These are phyloP conservation scores for Chaetomium olivaceum DNA, from an alignment of 2,329 filamentous ascomycete species.

Conservation along the genomic window DNA sequence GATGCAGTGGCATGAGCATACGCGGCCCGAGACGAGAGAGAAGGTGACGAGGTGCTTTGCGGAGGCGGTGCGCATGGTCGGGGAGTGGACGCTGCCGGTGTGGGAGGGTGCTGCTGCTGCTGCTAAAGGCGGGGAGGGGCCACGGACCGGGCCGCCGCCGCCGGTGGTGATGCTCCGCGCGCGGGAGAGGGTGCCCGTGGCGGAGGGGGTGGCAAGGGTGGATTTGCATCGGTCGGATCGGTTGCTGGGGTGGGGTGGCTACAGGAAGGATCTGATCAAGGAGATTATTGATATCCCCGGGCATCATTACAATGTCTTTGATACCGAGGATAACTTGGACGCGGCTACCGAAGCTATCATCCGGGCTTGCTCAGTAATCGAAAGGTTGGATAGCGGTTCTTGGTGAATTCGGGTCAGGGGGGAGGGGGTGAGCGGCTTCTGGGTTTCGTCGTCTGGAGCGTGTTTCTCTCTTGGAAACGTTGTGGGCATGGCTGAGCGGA, in stretches of 20 bases:
- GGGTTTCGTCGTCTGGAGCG: not conserved
- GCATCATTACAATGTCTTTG: constrained; percentile 54
- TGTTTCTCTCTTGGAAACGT: not conserved
- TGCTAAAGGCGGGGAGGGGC: no score
- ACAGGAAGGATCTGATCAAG: constrained; percentile 47
- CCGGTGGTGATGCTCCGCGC: constrained; percentile 50
- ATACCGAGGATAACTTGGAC: constrained; percentile 33
- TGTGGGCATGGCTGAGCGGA: not conserved
- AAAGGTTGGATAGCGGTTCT: constrained; percentile 1
- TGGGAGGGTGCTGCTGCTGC: no score
- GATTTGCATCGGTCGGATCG: constrained; percentile 47
- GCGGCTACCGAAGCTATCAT: constrained; percentile 34
- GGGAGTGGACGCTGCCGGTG: constrained; percentile 44
- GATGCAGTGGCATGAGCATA: constrained; percentile 35
- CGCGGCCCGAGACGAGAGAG: constrained; percentile 34
- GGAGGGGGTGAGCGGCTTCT: not conserved
- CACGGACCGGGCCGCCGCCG: no score
- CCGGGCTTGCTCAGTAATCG: constrained; percentile 34
- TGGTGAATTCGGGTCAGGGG: not conserved
- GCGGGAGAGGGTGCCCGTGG: constrained; percentile 42
- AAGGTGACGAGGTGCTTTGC: constrained; percentile 44
- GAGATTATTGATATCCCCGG: constrained; percentile 52
- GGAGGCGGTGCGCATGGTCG: constrained; percentile 45
- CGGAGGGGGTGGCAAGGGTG: constrained; percentile 38
- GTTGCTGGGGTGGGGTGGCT: constrained; percentile 52